Evolutionary conservation across 1,284 basidiomycete genomes (phyloP).

Genomic region (Leccinum subrobustum): DNA sequence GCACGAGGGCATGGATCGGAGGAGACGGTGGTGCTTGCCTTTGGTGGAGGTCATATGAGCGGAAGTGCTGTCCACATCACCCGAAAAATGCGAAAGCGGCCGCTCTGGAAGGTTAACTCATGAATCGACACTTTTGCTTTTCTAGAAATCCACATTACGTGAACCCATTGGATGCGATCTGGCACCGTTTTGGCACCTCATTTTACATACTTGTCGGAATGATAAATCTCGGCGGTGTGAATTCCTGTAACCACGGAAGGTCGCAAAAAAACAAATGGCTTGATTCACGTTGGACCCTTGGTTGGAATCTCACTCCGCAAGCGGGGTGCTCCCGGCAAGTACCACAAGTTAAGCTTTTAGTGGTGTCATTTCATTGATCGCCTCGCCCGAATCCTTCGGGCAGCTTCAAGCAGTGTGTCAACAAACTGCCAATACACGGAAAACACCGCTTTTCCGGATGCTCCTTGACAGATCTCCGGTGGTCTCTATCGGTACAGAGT

Average conservation of each 20-base stretch:
- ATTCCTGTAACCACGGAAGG: constrained; percentile 2
- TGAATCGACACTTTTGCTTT: constrained; percentile 21
- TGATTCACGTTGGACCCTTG: constrained; percentile 2
- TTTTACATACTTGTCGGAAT: constrained; percentile 24
- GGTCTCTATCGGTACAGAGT: constrained; percentile 12
- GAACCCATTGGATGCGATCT: constrained; percentile 18
- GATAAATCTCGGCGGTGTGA: constrained; percentile 8
- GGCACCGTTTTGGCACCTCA: constrained; percentile 17
- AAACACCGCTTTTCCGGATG: constrained; percentile 14
- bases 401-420: constrained; percentile 8
- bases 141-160: constrained; percentile 30
- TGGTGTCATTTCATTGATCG: constrained; percentile 25
- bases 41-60: constrained; percentile 66
- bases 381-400: constrained; percentile 16
- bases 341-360: constrained; percentile 27
- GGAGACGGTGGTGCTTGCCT: constrained; percentile 85
- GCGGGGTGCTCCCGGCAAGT: constrained; percentile 24
- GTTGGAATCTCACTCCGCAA: constrained; percentile 8
- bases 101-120: constrained; percentile 84
- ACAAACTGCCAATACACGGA: constrained; percentile 4
- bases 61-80: constrained; percentile 83
- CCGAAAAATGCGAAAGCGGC: constrained; percentile 78
- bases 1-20: constrained; percentile 62
- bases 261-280: constrained; percentile 4
- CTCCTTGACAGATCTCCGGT: constrained; percentile 21